A percentile compares a stretch with the other conserved stretches of the same genome.
Evolutionary conservation across 257 asterid species (phyloP).

Genomic region (Primulina tabacum): DNA sequence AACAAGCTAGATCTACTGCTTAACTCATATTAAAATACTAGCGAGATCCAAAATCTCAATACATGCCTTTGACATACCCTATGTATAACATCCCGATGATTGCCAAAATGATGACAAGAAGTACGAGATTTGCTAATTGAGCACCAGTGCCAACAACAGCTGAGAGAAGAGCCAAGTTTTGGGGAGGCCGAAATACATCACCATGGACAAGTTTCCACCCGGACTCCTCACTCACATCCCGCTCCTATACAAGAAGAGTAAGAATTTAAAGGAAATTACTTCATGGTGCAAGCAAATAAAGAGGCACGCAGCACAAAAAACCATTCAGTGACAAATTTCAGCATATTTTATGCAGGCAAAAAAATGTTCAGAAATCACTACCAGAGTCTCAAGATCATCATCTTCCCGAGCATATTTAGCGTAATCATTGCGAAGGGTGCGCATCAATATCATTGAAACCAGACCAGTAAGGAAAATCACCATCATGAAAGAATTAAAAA

Average conservation of each 20-base stretch:
- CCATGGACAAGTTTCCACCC: constrained; percentile 98
- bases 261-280: constrained; percentile 7
- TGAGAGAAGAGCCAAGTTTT: constrained; percentile 60
- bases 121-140: constrained; percentile 67
- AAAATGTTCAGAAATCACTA: constrained; percentile 27
- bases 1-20: constrained; percentile 13
- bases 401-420: constrained; percentile 76
- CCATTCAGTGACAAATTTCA: neutral
- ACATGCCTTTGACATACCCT: constrained; percentile 46
- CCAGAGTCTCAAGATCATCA: constrained; percentile 70
- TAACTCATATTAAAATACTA: neutral
- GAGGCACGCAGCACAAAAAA: constrained; percentile 8
- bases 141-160: constrained; percentile 95
- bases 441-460: constrained; percentile 81
- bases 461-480: constrained; percentile 76
- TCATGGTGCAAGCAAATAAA: neutral
- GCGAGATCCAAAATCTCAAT: constrained; percentile 9
- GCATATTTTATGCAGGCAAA: neutral
- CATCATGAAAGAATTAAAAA: constrained; percentile 83
- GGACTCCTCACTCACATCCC: constrained; percentile 80
- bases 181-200: constrained; percentile 83
- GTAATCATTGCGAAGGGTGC: constrained; percentile 76
- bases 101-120: constrained; percentile 68
- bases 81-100: constrained; percentile 80
- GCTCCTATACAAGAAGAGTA: constrained; percentile 47